phyloP scores from a whole-genome alignment of 202 grass and related monocot genomes.

The Zizania palustris region DNA sequence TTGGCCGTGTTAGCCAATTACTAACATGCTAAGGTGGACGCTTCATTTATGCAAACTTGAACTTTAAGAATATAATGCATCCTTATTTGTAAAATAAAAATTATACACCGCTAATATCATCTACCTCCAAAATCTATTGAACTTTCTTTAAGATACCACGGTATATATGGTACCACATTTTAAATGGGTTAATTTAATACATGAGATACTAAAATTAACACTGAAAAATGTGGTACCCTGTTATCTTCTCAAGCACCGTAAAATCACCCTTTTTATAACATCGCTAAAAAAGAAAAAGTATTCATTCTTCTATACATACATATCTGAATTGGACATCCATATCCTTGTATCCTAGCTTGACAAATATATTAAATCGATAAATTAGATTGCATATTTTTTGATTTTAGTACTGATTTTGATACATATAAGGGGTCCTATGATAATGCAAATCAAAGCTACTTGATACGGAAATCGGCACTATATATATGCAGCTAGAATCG shows the following conservation, averaged over 20 bases:
- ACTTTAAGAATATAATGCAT: background rate
- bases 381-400: background rate
- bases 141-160: background rate
- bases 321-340: constrained; percentile 28
- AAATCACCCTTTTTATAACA: no score
- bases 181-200: no score
- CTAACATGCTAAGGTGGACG: no score
- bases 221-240: no score
- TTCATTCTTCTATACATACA: background rate
- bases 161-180: no score
- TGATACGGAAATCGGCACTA: background rate
- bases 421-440: background rate
- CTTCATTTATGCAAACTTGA: background rate
- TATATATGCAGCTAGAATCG: background rate
- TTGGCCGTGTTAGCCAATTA: no score
- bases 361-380: background rate
- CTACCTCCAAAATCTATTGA: background rate
- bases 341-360: constrained; percentile 5
- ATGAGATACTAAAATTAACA: no score
- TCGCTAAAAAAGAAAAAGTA: background rate
- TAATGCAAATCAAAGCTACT: background rate
- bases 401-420: background rate
- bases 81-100: background rate
- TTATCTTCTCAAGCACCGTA: no score
- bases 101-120: background rate